Percentiles rank a stretch among this genome's conserved stretches.
Evolutionary conservation across 441 rosid genomes (phyloP).

Genomic region (Adansonia grandidieri): DNA sequence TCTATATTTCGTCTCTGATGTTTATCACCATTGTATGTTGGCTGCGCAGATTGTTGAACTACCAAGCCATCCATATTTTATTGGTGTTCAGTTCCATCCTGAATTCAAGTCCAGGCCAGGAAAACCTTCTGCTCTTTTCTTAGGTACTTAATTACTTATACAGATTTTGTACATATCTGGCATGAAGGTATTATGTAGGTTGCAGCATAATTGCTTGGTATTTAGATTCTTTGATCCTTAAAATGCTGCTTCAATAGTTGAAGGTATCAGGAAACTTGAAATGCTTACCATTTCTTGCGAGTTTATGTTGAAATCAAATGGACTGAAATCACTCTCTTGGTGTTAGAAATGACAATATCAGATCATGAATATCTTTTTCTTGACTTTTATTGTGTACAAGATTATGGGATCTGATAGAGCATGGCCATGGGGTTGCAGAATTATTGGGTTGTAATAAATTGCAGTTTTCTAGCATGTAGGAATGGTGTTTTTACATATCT

Average conservation of each 20-base stretch:
- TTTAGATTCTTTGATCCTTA: neutral
- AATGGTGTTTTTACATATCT: neutral
- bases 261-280: neutral
- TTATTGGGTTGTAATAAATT: neutral
- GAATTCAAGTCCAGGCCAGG: constrained; percentile 96
- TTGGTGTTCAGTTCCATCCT: constrained; percentile 95
- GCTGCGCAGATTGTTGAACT: constrained; percentile 76
- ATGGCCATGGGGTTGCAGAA: neutral
- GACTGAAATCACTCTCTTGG: neutral
- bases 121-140: constrained; percentile 82
- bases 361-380: neutral
- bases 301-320: neutral
- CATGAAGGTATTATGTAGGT: neutral
- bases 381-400: neutral
- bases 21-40: constrained; percentile 27
- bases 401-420: neutral
- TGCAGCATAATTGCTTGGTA: constrained; percentile 16
- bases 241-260: neutral
- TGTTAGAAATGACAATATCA: neutral
- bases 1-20: neutral
- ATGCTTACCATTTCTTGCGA: neutral
- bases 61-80: constrained; percentile 77
- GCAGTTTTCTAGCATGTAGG: neutral
- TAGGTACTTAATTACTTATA: constrained; percentile 46
- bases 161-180: neutral